These are phyloP conservation scores for Nannochloris sp. DNA, from an alignment of 139 green algal genomes.

Conservation along the genomic window DNA sequence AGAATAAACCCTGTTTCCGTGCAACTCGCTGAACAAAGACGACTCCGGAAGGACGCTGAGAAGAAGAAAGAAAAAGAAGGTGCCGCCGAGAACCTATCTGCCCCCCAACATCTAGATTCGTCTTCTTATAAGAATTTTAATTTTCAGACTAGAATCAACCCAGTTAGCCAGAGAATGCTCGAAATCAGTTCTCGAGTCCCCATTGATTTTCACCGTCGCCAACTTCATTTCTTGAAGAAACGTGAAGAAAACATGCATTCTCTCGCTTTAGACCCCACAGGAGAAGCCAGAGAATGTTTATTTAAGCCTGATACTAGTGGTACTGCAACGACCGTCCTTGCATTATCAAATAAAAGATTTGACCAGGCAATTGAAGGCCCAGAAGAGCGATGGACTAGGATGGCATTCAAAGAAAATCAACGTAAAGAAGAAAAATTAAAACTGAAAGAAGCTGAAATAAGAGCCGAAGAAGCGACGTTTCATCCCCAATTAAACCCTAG, in stretches of 20 bases:
- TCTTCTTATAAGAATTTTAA: no score
- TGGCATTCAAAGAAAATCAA: background rate
- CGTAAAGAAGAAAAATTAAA: background rate
- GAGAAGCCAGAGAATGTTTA: background rate
- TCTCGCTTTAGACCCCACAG: background rate
- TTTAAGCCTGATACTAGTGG: background rate
- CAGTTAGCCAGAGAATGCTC: background rate
- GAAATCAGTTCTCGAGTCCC: background rate
- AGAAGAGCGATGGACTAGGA: background rate
- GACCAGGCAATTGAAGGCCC: background rate
- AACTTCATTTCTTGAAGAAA: background rate
- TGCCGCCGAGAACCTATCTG: background rate
- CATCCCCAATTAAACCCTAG: background rate
- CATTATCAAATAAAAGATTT: background rate
- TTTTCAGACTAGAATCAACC: background rate
- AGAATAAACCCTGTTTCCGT: background rate
- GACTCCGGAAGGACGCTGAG: no score
- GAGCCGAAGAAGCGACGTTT: background rate
- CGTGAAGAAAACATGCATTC: background rate
- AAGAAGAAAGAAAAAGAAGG: background rate
- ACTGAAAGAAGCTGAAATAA: background rate
- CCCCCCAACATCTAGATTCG: background rate
- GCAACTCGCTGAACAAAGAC: background rate
- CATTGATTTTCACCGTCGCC: background rate
- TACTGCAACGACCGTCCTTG: background rate